These are phyloP conservation scores for Tetrapyrgos nigripes DNA, from an alignment of 1,284 basidiomycete genomes.

Conservation along the genomic window DNA sequence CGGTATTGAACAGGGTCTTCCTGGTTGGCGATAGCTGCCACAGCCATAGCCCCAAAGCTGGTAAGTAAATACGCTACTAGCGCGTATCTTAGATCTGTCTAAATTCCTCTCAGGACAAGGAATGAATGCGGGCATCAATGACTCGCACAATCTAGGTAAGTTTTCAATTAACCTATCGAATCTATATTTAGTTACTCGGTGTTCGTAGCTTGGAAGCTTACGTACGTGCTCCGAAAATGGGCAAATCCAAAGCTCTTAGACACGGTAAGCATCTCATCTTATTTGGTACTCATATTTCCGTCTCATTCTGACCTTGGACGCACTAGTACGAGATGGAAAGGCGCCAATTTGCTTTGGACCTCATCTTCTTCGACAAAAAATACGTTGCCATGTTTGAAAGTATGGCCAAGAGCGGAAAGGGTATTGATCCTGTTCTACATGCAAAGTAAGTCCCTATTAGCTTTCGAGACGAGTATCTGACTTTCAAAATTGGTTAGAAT, in stretches of 20 bases:
- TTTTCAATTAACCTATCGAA: background rate
- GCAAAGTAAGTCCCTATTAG: background rate
- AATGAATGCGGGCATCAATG: constrained; percentile 4
- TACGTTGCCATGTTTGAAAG: background rate
- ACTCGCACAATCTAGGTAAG: constrained; percentile 3
- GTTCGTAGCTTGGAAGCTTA: constrained; percentile 6
- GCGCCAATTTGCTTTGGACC: background rate
- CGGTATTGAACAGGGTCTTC: background rate
- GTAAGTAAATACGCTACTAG: background rate
- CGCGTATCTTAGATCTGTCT: background rate
- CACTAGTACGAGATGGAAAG: constrained; percentile 4
- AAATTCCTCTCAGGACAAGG: constrained; percentile 1
- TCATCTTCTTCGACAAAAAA: constrained; percentile 5
- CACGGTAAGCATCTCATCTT: background rate
- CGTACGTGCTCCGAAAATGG: background rate
- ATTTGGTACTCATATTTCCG: background rate
- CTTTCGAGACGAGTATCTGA: background rate
- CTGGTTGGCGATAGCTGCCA: constrained; percentile 3
- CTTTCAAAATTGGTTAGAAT: background rate
- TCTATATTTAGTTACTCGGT: background rate
- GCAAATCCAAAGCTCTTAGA: background rate
- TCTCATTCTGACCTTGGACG: background rate
- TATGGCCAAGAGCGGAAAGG: background rate
- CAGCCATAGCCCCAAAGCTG: constrained; percentile 4
- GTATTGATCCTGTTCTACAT: background rate